Base-by-base conservation (phyloP, 208 protist genomes). In the Crithidia sp. region DNA sequence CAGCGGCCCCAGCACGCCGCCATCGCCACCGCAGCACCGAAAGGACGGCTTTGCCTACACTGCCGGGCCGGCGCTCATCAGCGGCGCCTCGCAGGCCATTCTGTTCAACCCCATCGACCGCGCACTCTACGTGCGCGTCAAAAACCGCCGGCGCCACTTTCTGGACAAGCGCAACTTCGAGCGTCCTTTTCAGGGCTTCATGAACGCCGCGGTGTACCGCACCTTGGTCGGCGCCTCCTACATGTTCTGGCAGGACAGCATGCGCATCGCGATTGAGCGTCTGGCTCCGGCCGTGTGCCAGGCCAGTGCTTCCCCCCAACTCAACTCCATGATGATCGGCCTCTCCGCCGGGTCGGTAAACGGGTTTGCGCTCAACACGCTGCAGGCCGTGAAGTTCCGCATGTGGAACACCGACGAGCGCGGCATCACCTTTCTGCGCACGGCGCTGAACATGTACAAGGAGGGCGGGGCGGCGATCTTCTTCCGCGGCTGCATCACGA, bases 31-130 rank as follows among this genome's bases (percentile, higher is more conserved):
- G 16, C 9, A 7, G 5, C 8, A 55, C 55, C 19, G 54, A 13
- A 75, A 79, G 44, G 83, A 92, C 58, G 58, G 61, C 40, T 88
- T 96, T 57, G 57, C 81, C 8, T 84, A 83, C 59, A 87, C 86
- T 5, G 89, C 88, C 9, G 77, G 79, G 7, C 87, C 93, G 0
- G 93, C 93, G 1, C 68, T 97, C 4, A 59, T 86, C 14, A 90
- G 86, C 44, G 93, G 91, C 17, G 91, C 93, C 4, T 78, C 82
- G 13, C 93, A 97, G 70, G 87, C 93, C n/a, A 81, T 95, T 50
- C 58, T 97, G 4, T 97, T 97, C 74, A 97, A 97, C 62, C 93
- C 93, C 0, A 85, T 95, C 56, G 93, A 97, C 74, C 87, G 91
- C 9, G 93, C 93, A 0, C 82, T 97, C n/a, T 97, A 97, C 76